Percentiles rank a stretch among this genome's conserved stretches.
Evolutionary conservation across 2,329 filamentous ascomycete species (phyloP).

Genomic region (Aspergillus unguis): DNA sequence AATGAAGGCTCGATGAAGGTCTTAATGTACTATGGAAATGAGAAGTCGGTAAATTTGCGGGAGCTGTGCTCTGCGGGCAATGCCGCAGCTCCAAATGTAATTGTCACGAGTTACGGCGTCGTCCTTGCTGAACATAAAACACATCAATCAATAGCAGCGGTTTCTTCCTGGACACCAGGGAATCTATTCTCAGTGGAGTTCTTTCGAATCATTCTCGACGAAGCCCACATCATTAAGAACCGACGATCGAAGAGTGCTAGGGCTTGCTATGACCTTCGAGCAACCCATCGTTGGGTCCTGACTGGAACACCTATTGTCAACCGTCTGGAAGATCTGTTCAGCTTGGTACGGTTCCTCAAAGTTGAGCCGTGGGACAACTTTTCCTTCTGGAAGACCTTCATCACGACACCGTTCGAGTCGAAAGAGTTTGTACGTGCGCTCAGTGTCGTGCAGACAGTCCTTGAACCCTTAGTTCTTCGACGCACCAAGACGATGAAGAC

Average conservation of each 20-base stretch:
- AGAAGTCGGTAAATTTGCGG: conserved; percentile 76
- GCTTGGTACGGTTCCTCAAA: conserved; percentile 82
- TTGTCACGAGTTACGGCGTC: conserved; percentile 93
- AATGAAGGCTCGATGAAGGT: conserved; percentile 76
- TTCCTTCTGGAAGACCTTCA: conserved; percentile 98
- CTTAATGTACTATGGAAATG: conserved; percentile 86
- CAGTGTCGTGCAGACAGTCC: conserved; percentile 93
- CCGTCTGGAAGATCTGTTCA: conserved; percentile 89
- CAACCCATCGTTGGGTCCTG: conserved; percentile 84
- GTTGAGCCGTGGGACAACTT: conserved; percentile 99
- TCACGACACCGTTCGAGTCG: conserved; percentile 93
- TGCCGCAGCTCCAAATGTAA: conserved; percentile 75
- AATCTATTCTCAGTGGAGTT: conserved; percentile 91
- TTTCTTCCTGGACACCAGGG: conserved; percentile 52
- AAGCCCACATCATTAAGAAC: conserved; percentile 91
- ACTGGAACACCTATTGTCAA: conserved; percentile 98
- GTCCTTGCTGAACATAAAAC: conserved; percentile 86
- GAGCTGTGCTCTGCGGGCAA: conserved; percentile 74
- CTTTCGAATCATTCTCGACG: conserved; percentile 91
- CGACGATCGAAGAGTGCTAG: conserved; percentile 88
- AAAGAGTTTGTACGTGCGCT: conserved; percentile 90
- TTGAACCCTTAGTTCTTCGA: conserved; percentile 91
- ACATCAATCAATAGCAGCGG: conserved; percentile 45
- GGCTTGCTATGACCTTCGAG: conserved; percentile 86
- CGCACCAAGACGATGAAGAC: conserved; percentile 99